Base-by-base conservation (phyloP, 495 filamentous ascomycete species). In the Penicillium crystallinum region DNA sequence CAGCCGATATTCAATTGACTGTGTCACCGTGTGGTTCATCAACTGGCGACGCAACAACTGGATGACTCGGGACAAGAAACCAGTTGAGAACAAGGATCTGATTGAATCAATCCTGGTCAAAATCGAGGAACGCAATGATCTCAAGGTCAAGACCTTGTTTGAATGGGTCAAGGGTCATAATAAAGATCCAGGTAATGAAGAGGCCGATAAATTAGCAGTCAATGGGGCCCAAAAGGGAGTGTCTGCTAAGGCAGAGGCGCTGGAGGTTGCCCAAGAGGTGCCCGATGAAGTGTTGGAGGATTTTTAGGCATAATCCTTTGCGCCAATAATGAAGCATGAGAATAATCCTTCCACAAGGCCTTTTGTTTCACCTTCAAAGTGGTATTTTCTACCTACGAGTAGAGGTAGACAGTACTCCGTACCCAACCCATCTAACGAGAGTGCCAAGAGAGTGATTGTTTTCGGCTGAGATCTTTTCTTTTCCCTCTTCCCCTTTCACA, bases 81-180 rank as follows among this genome's bases (percentile, higher is more conserved):
- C 77, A 0, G 93, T 98, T 4, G 82, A 90, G 69, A 97, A 98
- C 64, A 80, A 79, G 49, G 93, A 98, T 59, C 67, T 98, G 18
- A 73, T 97, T 43, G 76, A 88, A 69, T 78, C 78, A 9, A 85
- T 96, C 37, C 70, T 87, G 27, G 74, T 76, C 15, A 81, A 80
- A 52, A 85, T 97, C n/a, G 81, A 89, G 15, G 81, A 84, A 57
- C 77, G 93, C 35, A 72, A 82, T 23, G 67, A 72, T 37, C 66
- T 77, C 11, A 80, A 80, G 6, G 82, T 78, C 4, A 67, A 77
- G 57, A 92, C 87, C 0, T 62, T 77, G 34, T 95, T 96, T 54
- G 77, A 83, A 61, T 96, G 90, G 91, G 78, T 97, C 22, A 96
- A 92, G 67, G 92, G 90, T 0, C 91, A 96, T 62, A 74, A 68